Evolutionary conservation across 208 protist genomes (phyloP), one percentile per base, ranked within the genome.

Genomic region (Blastocrithidia nonstop): DNA sequence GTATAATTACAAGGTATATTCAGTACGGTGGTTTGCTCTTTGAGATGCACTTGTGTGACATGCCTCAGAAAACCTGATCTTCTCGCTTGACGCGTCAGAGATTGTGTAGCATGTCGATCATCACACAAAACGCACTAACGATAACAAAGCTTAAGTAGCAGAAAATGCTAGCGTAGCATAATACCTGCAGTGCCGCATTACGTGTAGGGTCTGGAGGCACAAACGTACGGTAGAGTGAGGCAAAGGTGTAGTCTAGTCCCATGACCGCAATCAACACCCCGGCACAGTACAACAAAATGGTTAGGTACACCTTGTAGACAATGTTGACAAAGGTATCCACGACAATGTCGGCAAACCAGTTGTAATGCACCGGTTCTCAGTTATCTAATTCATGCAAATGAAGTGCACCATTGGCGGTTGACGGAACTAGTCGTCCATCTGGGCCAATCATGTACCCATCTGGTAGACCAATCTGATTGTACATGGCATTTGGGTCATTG

Each of bases 141-240:
- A 84, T 28, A 7, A 78, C 57, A 37, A 93, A 84, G 52, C 65
- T 85, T 15, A 87, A 26, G 44, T 73, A 81, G 22, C 88, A 76
- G 53, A 93, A 93, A 43, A 83, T 76, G 22, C 64, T 46, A 4
- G 80, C 61, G 59, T 79, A 93, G 3, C 60, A 54, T 11, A 93
- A 61, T 7, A 60, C 54, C 38, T 77, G 61, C 26, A 72, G 40
- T 36, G 58, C 31, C 39, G 43, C 45, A 27, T 57, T 74, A 0
- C 45, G 32, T 38, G 42, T 49, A 3, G 48, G 49, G 33, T 53
- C 47, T 6, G 66, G 70, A 6, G 83, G 70, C 2, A 50, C 25
- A 37, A 68, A 86, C 23, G 87, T 40, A 8, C 76, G 72, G 26
- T 78, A 88, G 26, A 88, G 61, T 20, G 85, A 45, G 9, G 61